phyloP scores from a whole-genome alignment of 495 filamentous ascomycete species.

The Xylaria intraflava region DNA sequence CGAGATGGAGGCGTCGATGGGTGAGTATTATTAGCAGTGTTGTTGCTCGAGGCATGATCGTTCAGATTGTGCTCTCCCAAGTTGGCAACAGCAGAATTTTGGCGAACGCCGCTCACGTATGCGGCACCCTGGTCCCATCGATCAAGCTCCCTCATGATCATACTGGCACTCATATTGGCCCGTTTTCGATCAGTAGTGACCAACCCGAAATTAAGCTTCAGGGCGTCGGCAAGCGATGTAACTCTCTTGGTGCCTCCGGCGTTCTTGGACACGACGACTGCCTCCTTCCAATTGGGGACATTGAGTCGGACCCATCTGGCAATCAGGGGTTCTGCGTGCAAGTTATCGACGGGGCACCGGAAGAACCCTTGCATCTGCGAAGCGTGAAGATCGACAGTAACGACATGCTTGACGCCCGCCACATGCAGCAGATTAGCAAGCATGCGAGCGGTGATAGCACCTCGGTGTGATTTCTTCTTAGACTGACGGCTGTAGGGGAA shows the following conservation, averaged over 20 bases:
- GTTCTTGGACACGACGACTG: conserved; percentile 96
- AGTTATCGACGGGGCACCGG: conserved; percentile 93
- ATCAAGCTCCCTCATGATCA: conserved; percentile 49
- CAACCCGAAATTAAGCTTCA: conserved; percentile 96
- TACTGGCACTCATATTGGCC: conserved; percentile 60
- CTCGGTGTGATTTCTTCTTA: conserved; percentile 96
- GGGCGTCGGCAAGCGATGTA: conserved; percentile 89
- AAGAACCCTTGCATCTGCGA: conserved; percentile 99
- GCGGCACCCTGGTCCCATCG: conserved; percentile 26
- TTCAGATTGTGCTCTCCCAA: conserved; percentile 23
- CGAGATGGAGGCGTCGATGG: conserved; percentile 18
- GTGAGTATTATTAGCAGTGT: neutral
- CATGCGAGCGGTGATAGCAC: conserved; percentile 95
- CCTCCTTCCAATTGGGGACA: conserved; percentile 78
- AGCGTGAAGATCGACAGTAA: conserved; percentile 93
- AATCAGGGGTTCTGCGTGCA: conserved; percentile 92
- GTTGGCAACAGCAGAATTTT: conserved; percentile 4
- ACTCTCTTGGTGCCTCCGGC: conserved; percentile 93
- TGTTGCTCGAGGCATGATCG: conserved; percentile 8
- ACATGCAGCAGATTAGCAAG: conserved; percentile 88
- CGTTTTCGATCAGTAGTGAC: conserved; percentile 89
- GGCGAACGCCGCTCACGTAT: conserved; percentile 23
- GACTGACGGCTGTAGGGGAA: conserved; percentile 98
- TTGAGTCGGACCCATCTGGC: conserved; percentile 92
- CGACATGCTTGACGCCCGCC: conserved; percentile 92